Base-by-base conservation (phyloP, 1,284 basidiomycete genomes). In the Rhodotorula sp. region DNA sequence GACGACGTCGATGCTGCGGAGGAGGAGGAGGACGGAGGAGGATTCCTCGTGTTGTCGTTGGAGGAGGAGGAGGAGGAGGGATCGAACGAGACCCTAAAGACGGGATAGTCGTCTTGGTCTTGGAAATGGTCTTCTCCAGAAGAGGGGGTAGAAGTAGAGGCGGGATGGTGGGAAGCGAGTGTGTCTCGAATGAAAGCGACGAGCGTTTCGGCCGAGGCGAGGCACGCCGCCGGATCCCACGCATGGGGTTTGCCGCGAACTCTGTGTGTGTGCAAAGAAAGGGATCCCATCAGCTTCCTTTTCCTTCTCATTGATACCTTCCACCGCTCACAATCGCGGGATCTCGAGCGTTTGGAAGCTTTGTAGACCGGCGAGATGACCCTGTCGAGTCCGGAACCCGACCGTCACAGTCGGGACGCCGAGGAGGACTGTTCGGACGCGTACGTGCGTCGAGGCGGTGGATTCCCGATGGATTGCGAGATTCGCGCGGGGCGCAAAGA, bases 351-450 rank as follows among this genome's bases (percentile, higher is more conserved):
- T 82, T 7, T 79, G 75, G 64, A 82, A 81, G 23, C 74, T 69
- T 58, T 81, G 79, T 5, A 77, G 38, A 16, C 59, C 69, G 19
- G 72, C 63, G 10, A 83, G 63, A 16, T 72, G 67, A 3, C 93
- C 93, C 38, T 85, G 82, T 23, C 88, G 88, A 58, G 90, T 92
- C 64, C 95, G 88, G 81, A 98, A 99, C 19, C 95, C 95, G 21
- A 98, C 91, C 23, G 95, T 84, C 64, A 99, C 89, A 78, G 90
- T 88, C 89, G 95, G 79, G 3, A 75, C 59, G 64, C 77, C 78
- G 21, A 79, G 75, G 0, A 77, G 72, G 49, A 78, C 77, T 79
- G 28, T 28, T 3, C 28, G 28, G 28, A 28, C 28, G 28, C 28
- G 28, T 28, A 28, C 28, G 28, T 28, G 28, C 28, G 28, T 28